A percentile compares a stretch with the other conserved stretches of the same genome.
These are phyloP conservation scores for Colletotrichum karsti DNA, from an alignment of 2,329 filamentous ascomycete genomes.

Conservation along the genomic window DNA sequence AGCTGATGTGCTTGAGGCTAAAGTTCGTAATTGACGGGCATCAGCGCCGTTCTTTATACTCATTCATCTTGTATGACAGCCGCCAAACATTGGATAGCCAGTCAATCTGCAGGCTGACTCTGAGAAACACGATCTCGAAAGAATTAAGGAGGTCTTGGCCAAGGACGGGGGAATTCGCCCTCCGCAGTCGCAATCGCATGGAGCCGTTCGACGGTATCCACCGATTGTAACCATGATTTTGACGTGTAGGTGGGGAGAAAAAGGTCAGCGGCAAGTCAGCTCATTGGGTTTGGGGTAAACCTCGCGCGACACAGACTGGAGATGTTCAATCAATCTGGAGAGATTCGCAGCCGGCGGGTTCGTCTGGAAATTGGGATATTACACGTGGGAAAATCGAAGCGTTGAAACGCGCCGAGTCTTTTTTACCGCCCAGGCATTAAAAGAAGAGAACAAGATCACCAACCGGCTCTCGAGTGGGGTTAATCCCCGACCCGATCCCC, in stretches of 20 bases:
- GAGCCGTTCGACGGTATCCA: background rate
- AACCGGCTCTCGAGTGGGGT: background rate
- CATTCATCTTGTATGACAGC: background rate
- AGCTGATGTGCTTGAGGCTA: background rate
- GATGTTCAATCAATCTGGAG: conserved; percentile 1
- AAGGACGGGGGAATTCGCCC: background rate
- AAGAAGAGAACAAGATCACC: conserved; percentile 7
- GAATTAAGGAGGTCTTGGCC: conserved; percentile 26
- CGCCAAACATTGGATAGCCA: background rate
- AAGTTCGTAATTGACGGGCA: background rate
- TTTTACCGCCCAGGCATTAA: background rate
- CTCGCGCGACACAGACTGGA: background rate
- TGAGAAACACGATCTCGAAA: background rate
- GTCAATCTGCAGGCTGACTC: background rate
- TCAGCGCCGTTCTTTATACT: background rate
- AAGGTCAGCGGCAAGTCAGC: background rate
- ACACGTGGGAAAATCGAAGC: conserved; percentile 16
- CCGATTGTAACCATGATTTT: background rate
- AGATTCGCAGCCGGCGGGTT: background rate
- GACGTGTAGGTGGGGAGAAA: background rate
- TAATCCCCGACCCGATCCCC: background rate
- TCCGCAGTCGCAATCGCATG: background rate
- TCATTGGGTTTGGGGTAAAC: background rate
- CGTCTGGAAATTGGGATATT: background rate
- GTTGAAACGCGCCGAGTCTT: conserved; percentile 15